Conservation (phyloP, 2,329 filamentous ascomycete genomes). For the Periglandula ipomoeae region DNA sequence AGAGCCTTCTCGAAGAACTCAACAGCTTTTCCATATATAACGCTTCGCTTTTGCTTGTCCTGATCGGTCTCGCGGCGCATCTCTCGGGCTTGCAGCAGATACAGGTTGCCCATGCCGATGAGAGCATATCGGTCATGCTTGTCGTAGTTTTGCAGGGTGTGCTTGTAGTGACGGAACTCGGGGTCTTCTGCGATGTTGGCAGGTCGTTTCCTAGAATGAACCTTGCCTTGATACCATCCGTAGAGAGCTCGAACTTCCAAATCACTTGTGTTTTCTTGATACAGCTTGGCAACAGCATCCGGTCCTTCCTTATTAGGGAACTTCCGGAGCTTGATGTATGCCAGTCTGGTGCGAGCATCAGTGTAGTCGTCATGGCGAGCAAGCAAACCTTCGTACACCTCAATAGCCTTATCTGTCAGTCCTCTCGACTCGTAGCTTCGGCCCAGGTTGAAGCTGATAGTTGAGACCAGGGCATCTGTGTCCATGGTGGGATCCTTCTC, state of each 20-base stretch:
- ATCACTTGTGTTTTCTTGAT: conserved; percentile 74
- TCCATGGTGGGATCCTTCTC: conserved; percentile 69
- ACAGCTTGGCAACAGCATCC: conserved; percentile 75
- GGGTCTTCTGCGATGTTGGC: conserved; percentile 78
- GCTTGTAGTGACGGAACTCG: conserved; percentile 92
- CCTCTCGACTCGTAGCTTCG: conserved; percentile 85
- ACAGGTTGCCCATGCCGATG: conserved; percentile 93
- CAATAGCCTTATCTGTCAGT: conserved; percentile 71
- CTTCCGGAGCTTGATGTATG: conserved; percentile 79
- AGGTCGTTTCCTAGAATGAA: conserved; percentile 68
- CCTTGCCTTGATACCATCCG: conserved; percentile 87
- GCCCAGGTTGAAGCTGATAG: conserved; percentile 93
- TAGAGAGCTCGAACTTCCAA: conserved; percentile 88
- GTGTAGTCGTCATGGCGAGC: conserved; percentile 85
- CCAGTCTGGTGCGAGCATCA: conserved; percentile 78
- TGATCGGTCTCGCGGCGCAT: conserved; percentile 86
- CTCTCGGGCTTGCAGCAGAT: conserved; percentile 78
- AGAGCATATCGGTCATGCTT: conserved; percentile 98
- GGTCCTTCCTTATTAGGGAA: conserved; percentile 79
- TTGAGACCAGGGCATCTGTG: conserved; percentile 85
- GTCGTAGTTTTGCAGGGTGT: conserved; percentile 86
- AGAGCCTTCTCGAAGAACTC: conserved; percentile 98
- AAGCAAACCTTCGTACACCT: conserved; percentile 79
- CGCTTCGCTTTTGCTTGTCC: conserved; percentile 83
- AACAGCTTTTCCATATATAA: conserved; percentile 81